phyloP scores from a whole-genome alignment of 2,329 filamentous ascomycete genomes.

The Pseudogymnoascus sp. region DNA sequence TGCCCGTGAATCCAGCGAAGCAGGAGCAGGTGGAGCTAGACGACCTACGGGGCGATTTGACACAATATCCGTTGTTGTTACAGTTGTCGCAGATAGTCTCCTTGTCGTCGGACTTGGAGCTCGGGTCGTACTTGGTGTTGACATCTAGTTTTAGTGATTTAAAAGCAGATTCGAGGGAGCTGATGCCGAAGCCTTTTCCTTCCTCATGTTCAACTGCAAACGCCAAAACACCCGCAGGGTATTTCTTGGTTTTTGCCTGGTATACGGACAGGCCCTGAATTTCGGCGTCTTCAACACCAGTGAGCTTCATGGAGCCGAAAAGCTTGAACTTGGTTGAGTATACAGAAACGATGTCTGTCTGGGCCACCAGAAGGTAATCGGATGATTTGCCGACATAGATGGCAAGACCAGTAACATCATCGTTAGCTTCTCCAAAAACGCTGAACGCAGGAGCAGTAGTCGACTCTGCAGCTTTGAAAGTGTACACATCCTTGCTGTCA shows the following conservation, averaged over 20 bases:
- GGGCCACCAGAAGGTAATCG: constrained; percentile 37
- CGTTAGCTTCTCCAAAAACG: constrained; percentile 30
- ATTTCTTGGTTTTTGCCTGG: not conserved
- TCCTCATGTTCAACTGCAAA: constrained; percentile 37
- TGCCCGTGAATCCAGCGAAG: constrained; percentile 37
- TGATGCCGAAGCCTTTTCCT: constrained; percentile 34
- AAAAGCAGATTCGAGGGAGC: constrained; percentile 33
- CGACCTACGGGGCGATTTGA: constrained; percentile 17
- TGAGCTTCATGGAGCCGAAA: constrained; percentile 32
- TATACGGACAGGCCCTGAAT: not conserved
- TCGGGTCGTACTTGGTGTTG: constrained; percentile 34
- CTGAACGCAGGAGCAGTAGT: constrained; percentile 31
- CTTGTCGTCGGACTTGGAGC: not conserved
- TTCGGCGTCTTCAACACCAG: constrained; percentile 9
- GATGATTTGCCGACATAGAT: constrained; percentile 32
- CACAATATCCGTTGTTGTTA: not conserved
- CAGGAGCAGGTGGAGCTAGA: constrained; percentile 32
- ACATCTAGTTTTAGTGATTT: constrained; percentile 27
- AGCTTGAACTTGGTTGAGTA: constrained; percentile 33
- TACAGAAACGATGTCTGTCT: constrained; percentile 32
- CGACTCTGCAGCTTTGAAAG: constrained; percentile 34
- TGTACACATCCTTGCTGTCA: constrained; percentile 33
- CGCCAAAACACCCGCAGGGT: constrained; percentile 29
- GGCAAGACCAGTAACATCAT: constrained; percentile 36
- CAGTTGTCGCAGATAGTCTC: not conserved